phyloP scores from a whole-genome alignment of 768 basidiomycete species.

The Lyophyllum semitale region DNA sequence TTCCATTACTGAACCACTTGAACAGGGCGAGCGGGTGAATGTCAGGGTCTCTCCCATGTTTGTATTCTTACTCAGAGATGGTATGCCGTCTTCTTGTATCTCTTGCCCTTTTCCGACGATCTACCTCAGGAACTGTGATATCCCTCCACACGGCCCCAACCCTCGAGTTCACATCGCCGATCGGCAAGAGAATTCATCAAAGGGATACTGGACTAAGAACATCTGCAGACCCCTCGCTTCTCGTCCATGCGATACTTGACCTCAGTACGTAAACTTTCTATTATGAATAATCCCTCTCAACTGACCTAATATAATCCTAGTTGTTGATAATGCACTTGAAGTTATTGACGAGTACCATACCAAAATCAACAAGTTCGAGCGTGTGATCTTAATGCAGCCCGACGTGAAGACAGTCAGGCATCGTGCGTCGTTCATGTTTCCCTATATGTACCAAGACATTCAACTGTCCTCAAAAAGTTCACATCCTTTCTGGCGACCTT shows the following conservation, averaged over 20 bases:
- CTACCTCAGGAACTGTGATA: conserved; percentile 52
- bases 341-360: conserved; percentile 70
- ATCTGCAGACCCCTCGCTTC: conserved; percentile 66
- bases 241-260: conserved; percentile 72
- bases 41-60: conserved; percentile 62
- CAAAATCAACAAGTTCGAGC: conserved; percentile 63
- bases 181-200: conserved; percentile 55
- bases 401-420: conserved; percentile 61
- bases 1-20: neutral
- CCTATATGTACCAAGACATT: neutral
- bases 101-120: neutral
- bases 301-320: conserved; percentile 28
- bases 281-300: neutral
- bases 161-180: conserved; percentile 52
- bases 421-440: conserved; percentile 38
- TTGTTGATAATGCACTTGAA: conserved; percentile 69
- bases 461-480: conserved; percentile 43
- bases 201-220: conserved; percentile 61
- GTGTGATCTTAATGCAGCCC: conserved; percentile 58
- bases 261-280: conserved; percentile 33
- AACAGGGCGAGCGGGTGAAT: conserved; percentile 49
- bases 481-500: conserved; percentile 75
- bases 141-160: conserved; percentile 51
- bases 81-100: conserved; percentile 21
- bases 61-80: conserved; percentile 66